These are phyloP conservation scores for Myxozyma neotropica DNA, from an alignment of 805 yeast genomes.

Conservation along the genomic window DNA sequence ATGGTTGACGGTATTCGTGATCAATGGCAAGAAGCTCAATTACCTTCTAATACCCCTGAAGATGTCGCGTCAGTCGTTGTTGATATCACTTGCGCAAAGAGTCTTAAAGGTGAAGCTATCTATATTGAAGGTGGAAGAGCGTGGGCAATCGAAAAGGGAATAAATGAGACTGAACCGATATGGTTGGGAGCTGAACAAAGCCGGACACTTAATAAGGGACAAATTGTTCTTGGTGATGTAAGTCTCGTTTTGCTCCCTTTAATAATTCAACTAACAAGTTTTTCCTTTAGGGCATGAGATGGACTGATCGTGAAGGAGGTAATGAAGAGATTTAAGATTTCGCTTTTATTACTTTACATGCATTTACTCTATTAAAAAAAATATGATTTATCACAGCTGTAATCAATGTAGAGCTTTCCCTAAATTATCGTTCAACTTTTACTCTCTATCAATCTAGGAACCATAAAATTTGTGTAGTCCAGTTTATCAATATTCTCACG, in stretches of 20 bases:
- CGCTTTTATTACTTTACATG: too few relatives aligned
- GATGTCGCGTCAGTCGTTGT: slow-evolving; percentile 18
- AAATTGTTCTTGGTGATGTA: slow-evolving; percentile 18
- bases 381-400: not conserved
- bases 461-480: too few relatives aligned
- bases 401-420: not conserved
- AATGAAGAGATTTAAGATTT: slow-evolving; percentile 6
- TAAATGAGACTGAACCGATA: slow-evolving; percentile 17
- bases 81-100: slow-evolving; percentile 13
- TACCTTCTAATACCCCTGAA: slow-evolving; percentile 21
- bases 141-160: slow-evolving; percentile 14
- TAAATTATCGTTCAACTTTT: too few relatives aligned
- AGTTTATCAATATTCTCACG: too few relatives aligned
- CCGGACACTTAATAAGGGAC: slow-evolving; percentile 9
- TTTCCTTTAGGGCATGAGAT: slow-evolving; percentile 18
- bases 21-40: slow-evolving; percentile 9
- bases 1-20: slow-evolving; percentile 25
- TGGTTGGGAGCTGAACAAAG: slow-evolving; percentile 22
- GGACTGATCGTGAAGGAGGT: slow-evolving; percentile 19
- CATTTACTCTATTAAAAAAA: not conserved
- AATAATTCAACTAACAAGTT: not conserved
- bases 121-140: slow-evolving; percentile 22
- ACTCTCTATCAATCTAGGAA: too few relatives aligned
- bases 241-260: not conserved
- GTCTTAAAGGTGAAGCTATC: slow-evolving; percentile 15